Evolutionary conservation across 2,329 filamentous ascomycete species (phyloP).

Genomic region (Juglanconis juglandina): DNA sequence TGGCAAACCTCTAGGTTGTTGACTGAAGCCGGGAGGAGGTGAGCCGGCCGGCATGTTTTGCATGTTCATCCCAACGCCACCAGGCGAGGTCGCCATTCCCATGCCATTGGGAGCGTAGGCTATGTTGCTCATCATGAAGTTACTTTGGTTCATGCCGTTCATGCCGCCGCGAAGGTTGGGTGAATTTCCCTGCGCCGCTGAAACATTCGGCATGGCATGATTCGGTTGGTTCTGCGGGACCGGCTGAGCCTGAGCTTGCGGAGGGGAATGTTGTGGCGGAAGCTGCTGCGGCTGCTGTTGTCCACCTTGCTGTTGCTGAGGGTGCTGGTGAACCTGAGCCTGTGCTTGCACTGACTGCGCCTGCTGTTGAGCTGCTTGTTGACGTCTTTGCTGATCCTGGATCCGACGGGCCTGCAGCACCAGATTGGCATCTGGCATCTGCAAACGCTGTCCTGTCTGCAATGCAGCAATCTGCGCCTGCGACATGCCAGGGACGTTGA

Average conservation of each 20-base stretch:
- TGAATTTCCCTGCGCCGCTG: constrained; percentile 12
- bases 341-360: constrained; percentile 30
- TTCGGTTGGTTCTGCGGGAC: constrained; percentile 35
- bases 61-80: constrained; percentile 42
- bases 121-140: constrained; percentile 51
- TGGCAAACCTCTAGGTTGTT: constrained; percentile 39
- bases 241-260: constrained; percentile 26
- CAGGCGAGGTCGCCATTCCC: constrained; percentile 42
- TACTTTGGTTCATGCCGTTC: constrained; percentile 48
- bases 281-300: constrained; percentile 27
- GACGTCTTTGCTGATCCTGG: constrained; percentile 57
- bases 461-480: constrained; percentile 67
- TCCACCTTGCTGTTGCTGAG: constrained; percentile 34
- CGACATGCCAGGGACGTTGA: constrained; percentile 50
- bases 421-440: constrained; percentile 51
- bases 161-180: constrained; percentile 28
- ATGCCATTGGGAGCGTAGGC: constrained; percentile 41
- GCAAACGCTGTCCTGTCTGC: constrained; percentile 58
- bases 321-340: constrained; percentile 36
- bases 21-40: constrained; percentile 27
- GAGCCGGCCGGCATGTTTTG: constrained; percentile 43
- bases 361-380: constrained; percentile 15
- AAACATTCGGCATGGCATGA: constrained; percentile 26
- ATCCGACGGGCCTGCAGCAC: constrained; percentile 65
- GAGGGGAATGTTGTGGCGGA: constrained; percentile 26